Conservation (phyloP, 2,329 filamentous ascomycete species). For the Ophiosphaerella narmari region DNA sequence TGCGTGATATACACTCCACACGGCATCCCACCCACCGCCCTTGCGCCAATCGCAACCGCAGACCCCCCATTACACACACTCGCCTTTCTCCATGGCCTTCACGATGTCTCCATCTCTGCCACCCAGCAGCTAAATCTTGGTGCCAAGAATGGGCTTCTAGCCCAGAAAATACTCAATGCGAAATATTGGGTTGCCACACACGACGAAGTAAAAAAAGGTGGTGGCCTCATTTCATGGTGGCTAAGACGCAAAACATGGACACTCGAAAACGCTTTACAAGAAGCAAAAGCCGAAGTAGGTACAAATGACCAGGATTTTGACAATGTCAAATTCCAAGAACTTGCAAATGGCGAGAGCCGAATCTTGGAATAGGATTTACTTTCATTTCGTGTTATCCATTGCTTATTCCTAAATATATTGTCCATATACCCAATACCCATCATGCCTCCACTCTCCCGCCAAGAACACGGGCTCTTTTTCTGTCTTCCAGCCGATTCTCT, state of each 20-base stretch:
- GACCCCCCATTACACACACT: conserved; percentile 57
- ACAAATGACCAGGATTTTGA: conserved; percentile 45
- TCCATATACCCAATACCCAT: conserved; percentile 28
- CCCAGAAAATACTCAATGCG: conserved; percentile 57
- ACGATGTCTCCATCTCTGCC: conserved; percentile 60
- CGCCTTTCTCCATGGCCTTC: conserved; percentile 67
- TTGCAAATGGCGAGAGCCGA: conserved; percentile 62
- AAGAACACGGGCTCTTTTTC: conserved; percentile 26
- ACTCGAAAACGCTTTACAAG: conserved; percentile 54
- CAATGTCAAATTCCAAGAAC: conserved; percentile 56
- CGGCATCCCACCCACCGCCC: conserved; percentile 57
- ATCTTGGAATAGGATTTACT: conserved; percentile 49
- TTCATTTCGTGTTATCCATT: background rate
- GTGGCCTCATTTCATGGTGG: conserved; percentile 60
- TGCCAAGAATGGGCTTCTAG: conserved; percentile 63
- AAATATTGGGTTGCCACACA: conserved; percentile 70
- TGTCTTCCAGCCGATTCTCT: conserved; percentile 26
- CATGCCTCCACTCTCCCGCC: conserved; percentile 28
- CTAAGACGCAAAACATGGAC: conserved; percentile 50
- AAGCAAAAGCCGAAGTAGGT: conserved; percentile 50
- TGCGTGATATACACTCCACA: conserved; percentile 69
- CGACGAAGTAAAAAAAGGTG: conserved; percentile 65
- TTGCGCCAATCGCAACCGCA: conserved; percentile 51
- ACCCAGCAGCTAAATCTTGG: conserved; percentile 67
- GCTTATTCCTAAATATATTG: conserved; percentile 12